These are phyloP conservation scores for Plectosphaerella sp. DNA, from an alignment of 2,329 filamentous ascomycete genomes.

Conservation along the genomic window DNA sequence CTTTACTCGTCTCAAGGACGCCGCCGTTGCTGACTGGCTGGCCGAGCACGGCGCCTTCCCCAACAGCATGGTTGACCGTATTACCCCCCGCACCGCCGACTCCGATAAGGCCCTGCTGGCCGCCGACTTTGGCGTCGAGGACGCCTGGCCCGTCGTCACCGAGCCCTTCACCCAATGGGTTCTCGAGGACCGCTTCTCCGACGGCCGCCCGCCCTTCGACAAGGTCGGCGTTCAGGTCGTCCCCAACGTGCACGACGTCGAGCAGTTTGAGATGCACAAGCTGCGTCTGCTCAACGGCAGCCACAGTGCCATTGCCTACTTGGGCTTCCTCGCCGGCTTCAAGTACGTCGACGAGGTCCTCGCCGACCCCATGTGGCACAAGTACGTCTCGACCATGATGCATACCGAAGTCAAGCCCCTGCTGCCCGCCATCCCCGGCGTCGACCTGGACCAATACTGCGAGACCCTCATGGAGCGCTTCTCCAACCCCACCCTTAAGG, in stretches of 20 bases:
- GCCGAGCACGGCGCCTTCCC: conserved; percentile 42
- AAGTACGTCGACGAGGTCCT: conserved; percentile 51
- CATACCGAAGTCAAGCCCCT: conserved; percentile 49
- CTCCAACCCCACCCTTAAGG: conserved; percentile 52
- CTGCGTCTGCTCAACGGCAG: conserved; percentile 49
- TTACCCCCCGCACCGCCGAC: conserved; percentile 44
- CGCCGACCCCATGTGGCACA: conserved; percentile 39
- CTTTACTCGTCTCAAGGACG: conserved; percentile 42
- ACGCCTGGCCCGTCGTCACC: conserved; percentile 49
- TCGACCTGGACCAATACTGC: conserved; percentile 48
- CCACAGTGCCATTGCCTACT: conserved; percentile 48
- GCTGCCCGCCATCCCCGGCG: conserved; percentile 43
- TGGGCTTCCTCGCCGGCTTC: conserved; percentile 46
- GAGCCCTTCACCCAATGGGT: conserved; percentile 55
- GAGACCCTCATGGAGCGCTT: conserved; percentile 49
- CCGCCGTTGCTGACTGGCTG: conserved; percentile 45
- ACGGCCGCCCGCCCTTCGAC: conserved; percentile 47
- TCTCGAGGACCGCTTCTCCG: conserved; percentile 45
- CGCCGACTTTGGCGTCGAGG: conserved; percentile 39
- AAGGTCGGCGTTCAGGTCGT: conserved; percentile 50
- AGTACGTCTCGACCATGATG: conserved; percentile 51
- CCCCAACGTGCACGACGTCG: conserved; percentile 44
- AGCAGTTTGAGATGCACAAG: conserved; percentile 53
- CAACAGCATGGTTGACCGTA: conserved; percentile 52
- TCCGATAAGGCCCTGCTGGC: conserved; percentile 39